These are phyloP conservation scores for Cucurbita pepo DNA, from an alignment of 306 rosid species.

Conservation along the genomic window DNA sequence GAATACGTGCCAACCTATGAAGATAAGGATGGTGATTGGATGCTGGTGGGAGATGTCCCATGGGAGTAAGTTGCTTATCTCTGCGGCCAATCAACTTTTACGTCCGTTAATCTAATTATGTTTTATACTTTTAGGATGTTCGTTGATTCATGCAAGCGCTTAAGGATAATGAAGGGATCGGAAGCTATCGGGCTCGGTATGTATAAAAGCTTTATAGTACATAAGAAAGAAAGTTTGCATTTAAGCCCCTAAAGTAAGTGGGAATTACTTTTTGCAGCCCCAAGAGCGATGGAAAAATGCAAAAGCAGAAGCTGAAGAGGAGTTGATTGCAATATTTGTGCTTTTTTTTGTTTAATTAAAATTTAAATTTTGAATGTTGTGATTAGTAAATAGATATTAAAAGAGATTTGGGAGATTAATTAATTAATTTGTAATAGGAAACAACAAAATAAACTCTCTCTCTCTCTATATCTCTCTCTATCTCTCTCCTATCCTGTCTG, in stretches of 20 bases:
- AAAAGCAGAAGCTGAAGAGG: slow-evolving; percentile 74
- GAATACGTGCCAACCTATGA: slow-evolving; percentile 98
- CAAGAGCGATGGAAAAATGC: slow-evolving; percentile 98
- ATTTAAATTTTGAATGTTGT: not conserved
- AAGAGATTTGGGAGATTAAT: slow-evolving; percentile 10
- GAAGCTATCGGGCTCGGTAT: slow-evolving; percentile 98
- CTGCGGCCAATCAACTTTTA: not conserved
- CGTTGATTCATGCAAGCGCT: slow-evolving; percentile 95
- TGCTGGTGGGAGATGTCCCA: slow-evolving; percentile 99
- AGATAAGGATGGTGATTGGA: slow-evolving; percentile 99
- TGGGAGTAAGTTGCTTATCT: slow-evolving; percentile 61
- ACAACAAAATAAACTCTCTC: slow-evolving; percentile 4
- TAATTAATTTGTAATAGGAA: slow-evolving; percentile 8
- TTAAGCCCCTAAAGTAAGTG: not conserved
- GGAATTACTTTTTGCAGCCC: slow-evolving; percentile 40
- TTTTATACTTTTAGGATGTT: slow-evolving; percentile 47
- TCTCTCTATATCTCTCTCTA: too few species aligned
- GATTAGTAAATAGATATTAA: slow-evolving; percentile 7
- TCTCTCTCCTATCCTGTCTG: slow-evolving; percentile 6
- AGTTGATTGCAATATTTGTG: slow-evolving; percentile 1
- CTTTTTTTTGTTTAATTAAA: not conserved
- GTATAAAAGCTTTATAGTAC: not conserved
- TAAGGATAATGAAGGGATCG: slow-evolving; percentile 94
- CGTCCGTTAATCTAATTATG: not conserved
- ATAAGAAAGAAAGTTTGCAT: not conserved